Evolutionary conservation across 352 stramenopile genomes (phyloP).

Genomic region (Phytopythium delawarense): DNA sequence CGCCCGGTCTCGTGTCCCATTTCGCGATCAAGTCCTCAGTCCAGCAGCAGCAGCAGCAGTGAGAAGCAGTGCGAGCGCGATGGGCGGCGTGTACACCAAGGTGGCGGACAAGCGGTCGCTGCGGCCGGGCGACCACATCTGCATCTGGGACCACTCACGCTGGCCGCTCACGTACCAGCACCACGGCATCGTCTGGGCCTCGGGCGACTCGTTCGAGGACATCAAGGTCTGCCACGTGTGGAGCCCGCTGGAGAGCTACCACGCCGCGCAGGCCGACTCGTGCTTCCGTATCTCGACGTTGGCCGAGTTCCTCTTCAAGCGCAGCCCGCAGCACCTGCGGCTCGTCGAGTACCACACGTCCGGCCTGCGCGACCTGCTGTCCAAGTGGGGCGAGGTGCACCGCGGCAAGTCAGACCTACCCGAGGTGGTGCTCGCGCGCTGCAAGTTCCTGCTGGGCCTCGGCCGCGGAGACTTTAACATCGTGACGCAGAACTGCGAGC

Average conservation of each 20-base stretch:
- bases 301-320: slow-evolving; percentile 65
- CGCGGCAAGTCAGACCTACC: slow-evolving; percentile 63
- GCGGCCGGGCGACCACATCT: slow-evolving; percentile 67
- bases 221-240: slow-evolving; percentile 74
- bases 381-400: slow-evolving; percentile 73
- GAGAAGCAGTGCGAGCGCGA: slow-evolving; percentile 6
- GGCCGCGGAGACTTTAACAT: slow-evolving; percentile 78
- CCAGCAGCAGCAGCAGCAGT: not conserved
- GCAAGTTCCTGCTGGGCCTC: slow-evolving; percentile 66
- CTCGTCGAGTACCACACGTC: slow-evolving; percentile 79
- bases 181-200: slow-evolving; percentile 70
- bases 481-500: slow-evolving; percentile 77
- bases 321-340: slow-evolving; percentile 35
- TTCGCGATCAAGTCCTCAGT: not conserved
- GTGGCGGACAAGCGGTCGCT: slow-evolving; percentile 47
- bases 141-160: slow-evolving; percentile 71
- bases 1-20: not conserved
- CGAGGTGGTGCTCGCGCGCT: slow-evolving; percentile 67
- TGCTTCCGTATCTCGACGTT: slow-evolving; percentile 76
- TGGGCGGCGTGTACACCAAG: slow-evolving; percentile 67
- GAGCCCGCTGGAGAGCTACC: slow-evolving; percentile 51
- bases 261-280: slow-evolving; percentile 62
- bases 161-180: slow-evolving; percentile 79
- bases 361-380: slow-evolving; percentile 52
- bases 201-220: slow-evolving; percentile 31